A percentile compares a stretch with the other conserved stretches of the same genome.
phyloP scores from a whole-genome alignment of 2,329 filamentous ascomycete species.

The Pseudonectria foliicola region DNA sequence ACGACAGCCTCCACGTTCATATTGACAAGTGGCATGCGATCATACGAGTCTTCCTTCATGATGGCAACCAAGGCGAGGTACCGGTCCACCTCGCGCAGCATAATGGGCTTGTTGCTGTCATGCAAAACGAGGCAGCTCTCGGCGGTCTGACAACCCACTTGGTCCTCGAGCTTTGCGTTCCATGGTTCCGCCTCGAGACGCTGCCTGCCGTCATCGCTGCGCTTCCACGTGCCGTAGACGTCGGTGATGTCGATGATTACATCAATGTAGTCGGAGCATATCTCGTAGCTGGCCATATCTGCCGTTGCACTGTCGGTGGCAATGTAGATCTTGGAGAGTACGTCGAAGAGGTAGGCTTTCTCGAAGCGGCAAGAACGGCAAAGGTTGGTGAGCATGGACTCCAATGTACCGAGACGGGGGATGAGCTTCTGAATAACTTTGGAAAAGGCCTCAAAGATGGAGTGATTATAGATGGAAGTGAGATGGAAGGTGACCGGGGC shows the following conservation, averaged over 20 bases:
- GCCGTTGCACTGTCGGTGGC: slow-evolving; percentile 90
- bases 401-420: slow-evolving; percentile 83
- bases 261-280: slow-evolving; percentile 97
- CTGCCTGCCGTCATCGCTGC: slow-evolving; percentile 47
- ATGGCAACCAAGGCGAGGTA: slow-evolving; percentile 79
- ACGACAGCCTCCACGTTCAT: slow-evolving; percentile 83
- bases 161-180: slow-evolving; percentile 56
- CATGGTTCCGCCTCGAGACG: slow-evolving; percentile 53
- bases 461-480: slow-evolving; percentile 97
- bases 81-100: slow-evolving; percentile 62
- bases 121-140: slow-evolving; percentile 63
- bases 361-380: slow-evolving; percentile 92
- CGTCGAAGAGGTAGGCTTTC: slow-evolving; percentile 97
- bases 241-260: slow-evolving; percentile 96
- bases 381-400: slow-evolving; percentile 88
- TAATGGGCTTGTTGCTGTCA: slow-evolving; percentile 56
- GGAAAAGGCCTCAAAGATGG: slow-evolving; percentile 95
- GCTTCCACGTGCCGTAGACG: slow-evolving; percentile 74
- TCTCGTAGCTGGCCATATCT: slow-evolving; percentile 94
- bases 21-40: slow-evolving; percentile 77
- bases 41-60: slow-evolving; percentile 78
- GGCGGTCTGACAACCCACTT: slow-evolving; percentile 57
- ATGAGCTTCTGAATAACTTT: slow-evolving; percentile 98
- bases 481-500: slow-evolving; percentile 91
- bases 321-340: slow-evolving; percentile 97